Base-by-base conservation (phyloP, 352 stramenopile species). In the Phytophthora agathidicida region DNA sequence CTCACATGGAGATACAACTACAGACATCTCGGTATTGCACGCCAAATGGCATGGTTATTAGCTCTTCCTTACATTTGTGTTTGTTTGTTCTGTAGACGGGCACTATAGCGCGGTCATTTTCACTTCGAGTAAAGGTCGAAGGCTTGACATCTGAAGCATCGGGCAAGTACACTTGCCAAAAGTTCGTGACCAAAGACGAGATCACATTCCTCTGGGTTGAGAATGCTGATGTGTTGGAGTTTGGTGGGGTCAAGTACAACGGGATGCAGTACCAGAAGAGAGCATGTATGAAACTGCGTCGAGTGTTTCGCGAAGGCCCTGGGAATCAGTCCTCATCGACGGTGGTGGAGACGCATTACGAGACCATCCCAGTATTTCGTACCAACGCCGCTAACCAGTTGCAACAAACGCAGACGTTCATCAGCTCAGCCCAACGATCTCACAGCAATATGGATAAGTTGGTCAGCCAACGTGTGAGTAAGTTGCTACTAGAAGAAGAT, bases 301-400 rank as follows among this genome's bases (percentile, higher is more conserved):
- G 51, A 31, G 42, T 59, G 2, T 20, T 44, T 16, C 24, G n/a
- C 13, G 36, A 38, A 37, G 37, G 22, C 5, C 32, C 26, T 11
- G 27, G 35, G 3, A 19, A 56, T 3, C 10, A 24, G 4, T 58
- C 51, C 5, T 46, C 26, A 33, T 43, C 28, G 28, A 73, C 77
- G 3, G 50, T 69, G 14, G 65, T 82, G 13, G 74, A 88, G 53
- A 75, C 60, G 14, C 71, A 65, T 42, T 69, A 67, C 23, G 71
- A 75, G 20, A 79, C 73, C 6, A 53, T 59, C 2, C 77, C 77
- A 24, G 63, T 77, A 28, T 68, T 88, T 5, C 65, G 71, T 41
- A 58, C 80, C 26, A 64, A 66, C 19, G 60, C 73, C 11, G 26
- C 51, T 20, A 51, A 86, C 55, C 28, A 26, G 16, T 6, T 57